phyloP scores from a whole-genome alignment of 768 basidiomycete species.

The Termitomyces sp. region DNA sequence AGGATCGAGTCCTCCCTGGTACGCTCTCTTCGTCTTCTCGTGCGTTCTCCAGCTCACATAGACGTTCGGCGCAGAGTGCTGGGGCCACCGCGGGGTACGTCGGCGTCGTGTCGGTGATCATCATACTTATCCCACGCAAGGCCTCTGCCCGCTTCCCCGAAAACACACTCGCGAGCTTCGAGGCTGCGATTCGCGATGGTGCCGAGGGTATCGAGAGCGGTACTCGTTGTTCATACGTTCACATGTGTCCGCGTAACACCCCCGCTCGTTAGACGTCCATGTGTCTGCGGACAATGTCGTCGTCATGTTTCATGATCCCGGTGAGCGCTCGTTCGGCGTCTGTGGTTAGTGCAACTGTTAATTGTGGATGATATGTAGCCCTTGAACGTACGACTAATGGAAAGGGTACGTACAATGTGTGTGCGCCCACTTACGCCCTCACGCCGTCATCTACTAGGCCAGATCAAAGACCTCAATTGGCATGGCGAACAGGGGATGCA shows the following conservation, averaged over 20 bases:
- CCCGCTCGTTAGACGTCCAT: conserved; percentile 74
- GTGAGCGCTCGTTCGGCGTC: conserved; percentile 23
- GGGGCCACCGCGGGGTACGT: conserved; percentile 45
- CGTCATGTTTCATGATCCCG: conserved; percentile 94
- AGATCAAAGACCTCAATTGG: conserved; percentile 69
- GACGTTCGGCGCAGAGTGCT: conserved; percentile 53
- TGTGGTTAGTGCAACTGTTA: not conserved
- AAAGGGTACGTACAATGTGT: conserved; percentile 35
- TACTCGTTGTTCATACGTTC: conserved; percentile 40
- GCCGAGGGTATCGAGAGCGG: conserved; percentile 97
- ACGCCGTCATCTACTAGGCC: conserved; percentile 31
- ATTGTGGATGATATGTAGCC: conserved; percentile 24
- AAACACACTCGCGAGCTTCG: conserved; percentile 93
- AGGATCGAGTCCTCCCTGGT: conserved; percentile 25
- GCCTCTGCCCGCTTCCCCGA: conserved; percentile 86
- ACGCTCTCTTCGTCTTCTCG: conserved; percentile 1
- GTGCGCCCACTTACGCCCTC: not conserved
- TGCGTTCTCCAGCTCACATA: not conserved
- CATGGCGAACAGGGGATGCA: conserved; percentile 66
- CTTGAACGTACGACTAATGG: conserved; percentile 81
- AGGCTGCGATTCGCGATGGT: conserved; percentile 91
- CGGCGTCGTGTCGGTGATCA: not conserved
- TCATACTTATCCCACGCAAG: conserved; percentile 29
- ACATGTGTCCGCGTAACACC: conserved; percentile 39
- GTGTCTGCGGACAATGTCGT: conserved; percentile 84